Conservation (phyloP, 2,329 filamentous ascomycete species). For the Botryotinia narcissicola region DNA sequence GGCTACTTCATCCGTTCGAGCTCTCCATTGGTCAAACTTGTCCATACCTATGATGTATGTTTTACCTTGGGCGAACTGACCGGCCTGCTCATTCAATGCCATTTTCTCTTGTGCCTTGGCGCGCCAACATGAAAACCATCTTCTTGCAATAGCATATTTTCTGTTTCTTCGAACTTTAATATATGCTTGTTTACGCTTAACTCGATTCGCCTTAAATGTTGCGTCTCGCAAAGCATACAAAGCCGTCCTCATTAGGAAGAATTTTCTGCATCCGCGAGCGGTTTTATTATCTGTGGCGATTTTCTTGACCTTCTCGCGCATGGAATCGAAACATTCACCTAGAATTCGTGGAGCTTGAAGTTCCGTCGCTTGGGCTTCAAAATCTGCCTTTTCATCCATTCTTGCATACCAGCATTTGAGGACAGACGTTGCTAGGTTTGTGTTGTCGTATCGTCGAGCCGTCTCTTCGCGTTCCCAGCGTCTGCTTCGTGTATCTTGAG, state of each 20-base stretch:
- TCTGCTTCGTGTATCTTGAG: conserved; percentile 35
- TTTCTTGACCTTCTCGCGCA: conserved; percentile 30
- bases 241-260: conserved; percentile 33
- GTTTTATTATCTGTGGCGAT: conserved; percentile 29
- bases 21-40: conserved; percentile 38
- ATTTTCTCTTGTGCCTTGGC: conserved; percentile 29
- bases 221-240: conserved; percentile 36
- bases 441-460: conserved; percentile 29
- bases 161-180: conserved; percentile 33
- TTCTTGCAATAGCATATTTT: conserved; percentile 35
- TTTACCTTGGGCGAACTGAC: conserved; percentile 30
- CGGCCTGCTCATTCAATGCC: conserved; percentile 35
- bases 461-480: conserved; percentile 31
- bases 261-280: conserved; percentile 35
- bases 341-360: conserved; percentile 29
- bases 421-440: conserved; percentile 29
- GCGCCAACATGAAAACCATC: conserved; percentile 32
- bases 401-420: conserved; percentile 32
- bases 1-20: conserved; percentile 31
- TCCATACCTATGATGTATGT: conserved; percentile 33
- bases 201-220: conserved; percentile 32
- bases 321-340: conserved; percentile 25
- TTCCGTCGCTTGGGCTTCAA: conserved; percentile 28
- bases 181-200: conserved; percentile 37
- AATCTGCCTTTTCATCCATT: conserved; percentile 26